A percentile compares a stretch with the other conserved stretches of the same genome.
phyloP scores from a whole-genome alignment of 441 rosid genomes.

The Populus hybrid region DNA sequence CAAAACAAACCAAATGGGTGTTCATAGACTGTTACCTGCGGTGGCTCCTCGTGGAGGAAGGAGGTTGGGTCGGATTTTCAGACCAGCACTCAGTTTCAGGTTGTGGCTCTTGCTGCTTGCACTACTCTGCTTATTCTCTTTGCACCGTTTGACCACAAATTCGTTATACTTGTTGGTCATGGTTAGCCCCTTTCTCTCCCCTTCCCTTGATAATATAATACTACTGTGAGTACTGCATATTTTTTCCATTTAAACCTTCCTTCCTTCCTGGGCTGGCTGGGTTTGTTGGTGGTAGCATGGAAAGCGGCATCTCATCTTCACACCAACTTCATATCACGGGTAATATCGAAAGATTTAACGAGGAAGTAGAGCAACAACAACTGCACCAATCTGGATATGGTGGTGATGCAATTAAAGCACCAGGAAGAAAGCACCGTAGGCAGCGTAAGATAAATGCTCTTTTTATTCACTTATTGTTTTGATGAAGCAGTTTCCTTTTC shows the following conservation, averaged over 20 bases:
- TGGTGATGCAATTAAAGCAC: constrained; percentile 9
- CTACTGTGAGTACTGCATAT: not conserved
- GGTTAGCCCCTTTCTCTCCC: not conserved
- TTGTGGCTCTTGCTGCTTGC: constrained; percentile 44
- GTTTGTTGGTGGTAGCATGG: constrained; percentile 28
- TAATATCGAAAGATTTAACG: constrained; percentile 7
- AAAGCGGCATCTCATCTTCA: constrained; percentile 15
- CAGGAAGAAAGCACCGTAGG: constrained; percentile 36
- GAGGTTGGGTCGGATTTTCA: constrained; percentile 50
- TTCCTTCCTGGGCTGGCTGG: not conserved
- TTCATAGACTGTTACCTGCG: too few relatives aligned
- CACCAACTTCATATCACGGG: not conserved
- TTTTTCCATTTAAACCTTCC: not conserved
- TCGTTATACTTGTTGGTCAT: constrained; percentile 55
- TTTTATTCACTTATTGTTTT: not conserved
- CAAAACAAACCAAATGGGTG: too few relatives aligned
- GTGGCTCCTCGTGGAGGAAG: constrained; percentile 35
- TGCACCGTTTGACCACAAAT: constrained; percentile 43
- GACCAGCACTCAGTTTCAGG: constrained; percentile 39
- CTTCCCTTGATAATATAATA: too few relatives aligned
- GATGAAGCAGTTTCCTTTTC: not conserved
- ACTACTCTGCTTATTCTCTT: constrained; percentile 42
- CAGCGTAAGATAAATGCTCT: constrained; percentile 38
- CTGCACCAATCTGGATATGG: constrained; percentile 17
- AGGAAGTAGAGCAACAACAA: constrained; percentile 5